Evolutionary conservation across 768 basidiomycete genomes (phyloP).

Genomic region (Sistotremastrum niveocremeum): DNA sequence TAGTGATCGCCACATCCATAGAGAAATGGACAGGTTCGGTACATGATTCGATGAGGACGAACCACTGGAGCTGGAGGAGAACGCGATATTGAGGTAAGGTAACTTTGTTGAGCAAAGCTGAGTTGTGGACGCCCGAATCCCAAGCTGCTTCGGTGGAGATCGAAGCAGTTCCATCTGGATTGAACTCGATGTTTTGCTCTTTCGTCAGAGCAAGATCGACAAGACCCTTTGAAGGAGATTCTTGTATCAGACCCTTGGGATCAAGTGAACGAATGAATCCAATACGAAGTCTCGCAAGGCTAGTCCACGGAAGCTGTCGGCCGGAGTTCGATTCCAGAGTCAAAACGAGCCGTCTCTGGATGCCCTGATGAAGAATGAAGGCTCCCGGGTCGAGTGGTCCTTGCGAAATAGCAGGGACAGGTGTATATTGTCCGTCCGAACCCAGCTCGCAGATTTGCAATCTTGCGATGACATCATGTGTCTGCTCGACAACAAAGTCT

Average conservation of each 20-base stretch:
- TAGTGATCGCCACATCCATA: conserved; percentile 75
- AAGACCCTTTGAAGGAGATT: conserved; percentile 56
- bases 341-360: conserved; percentile 73
- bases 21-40: conserved; percentile 78
- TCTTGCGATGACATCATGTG: conserved; percentile 84
- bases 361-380: conserved; percentile 84
- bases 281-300: conserved; percentile 59
- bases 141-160: conserved; percentile 65
- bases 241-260: conserved; percentile 67
- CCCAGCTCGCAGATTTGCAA: conserved; percentile 79
- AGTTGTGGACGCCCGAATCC: conserved; percentile 91
- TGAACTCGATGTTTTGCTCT: conserved; percentile 63
- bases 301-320: conserved; percentile 75
- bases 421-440: conserved; percentile 69
- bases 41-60: conserved; percentile 72
- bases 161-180: conserved; percentile 67
- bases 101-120: conserved; percentile 71
- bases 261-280: conserved; percentile 82
- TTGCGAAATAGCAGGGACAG: conserved; percentile 71
- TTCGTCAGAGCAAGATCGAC: conserved; percentile 63
- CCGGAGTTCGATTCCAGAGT: conserved; percentile 81
- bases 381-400: conserved; percentile 68
- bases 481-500: conserved; percentile 78
- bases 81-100: conserved; percentile 69
- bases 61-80: conserved; percentile 63